phyloP scores from a whole-genome alignment of 2,329 filamentous ascomycete species.

The Cladorrhinum sp. region DNA sequence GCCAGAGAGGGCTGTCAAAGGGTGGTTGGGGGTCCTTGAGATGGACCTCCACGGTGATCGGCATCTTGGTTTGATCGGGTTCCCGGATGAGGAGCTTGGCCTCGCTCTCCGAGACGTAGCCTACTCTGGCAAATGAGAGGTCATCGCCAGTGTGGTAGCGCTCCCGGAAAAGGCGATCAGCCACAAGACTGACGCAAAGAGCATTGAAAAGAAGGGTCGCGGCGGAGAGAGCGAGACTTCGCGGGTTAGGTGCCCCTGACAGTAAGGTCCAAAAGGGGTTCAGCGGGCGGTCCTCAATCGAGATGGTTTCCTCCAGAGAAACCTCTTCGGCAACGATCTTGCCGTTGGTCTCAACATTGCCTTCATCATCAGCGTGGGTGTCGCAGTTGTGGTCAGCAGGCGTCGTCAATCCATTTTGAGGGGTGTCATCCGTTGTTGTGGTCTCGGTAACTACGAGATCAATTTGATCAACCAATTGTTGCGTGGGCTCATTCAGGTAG shows the following conservation, averaged over 20 bases:
- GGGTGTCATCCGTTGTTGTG: conserved; percentile 25
- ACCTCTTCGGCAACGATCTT: conserved; percentile 40
- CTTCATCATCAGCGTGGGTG: conserved; percentile 25
- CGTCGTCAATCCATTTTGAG: conserved; percentile 26
- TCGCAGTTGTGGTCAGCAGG: conserved; percentile 33
- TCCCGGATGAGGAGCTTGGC: conserved; percentile 84
- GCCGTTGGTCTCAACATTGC: neutral
- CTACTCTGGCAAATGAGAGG: conserved; percentile 80
- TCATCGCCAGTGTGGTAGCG: conserved; percentile 69
- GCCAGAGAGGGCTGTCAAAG: conserved; percentile 61
- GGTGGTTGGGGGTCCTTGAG: conserved; percentile 49
- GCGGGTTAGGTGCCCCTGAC: conserved; percentile 70
- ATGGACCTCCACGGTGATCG: conserved; percentile 67
- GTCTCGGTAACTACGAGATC: conserved; percentile 54
- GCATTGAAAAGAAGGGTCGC: conserved; percentile 71
- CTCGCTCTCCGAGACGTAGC: conserved; percentile 76
- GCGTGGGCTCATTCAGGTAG: conserved; percentile 54
- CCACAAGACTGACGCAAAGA: conserved; percentile 62
- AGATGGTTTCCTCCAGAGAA: conserved; percentile 60
- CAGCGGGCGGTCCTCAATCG: conserved; percentile 55
- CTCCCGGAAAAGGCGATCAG: conserved; percentile 76
- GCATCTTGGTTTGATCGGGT: conserved; percentile 70
- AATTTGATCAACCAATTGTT: conserved; percentile 58
- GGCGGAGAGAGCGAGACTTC: conserved; percentile 62
- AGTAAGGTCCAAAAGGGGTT: conserved; percentile 64